phyloP scores from a whole-genome alignment of 345 rosid species.

The Moricandia arvensis region DNA sequence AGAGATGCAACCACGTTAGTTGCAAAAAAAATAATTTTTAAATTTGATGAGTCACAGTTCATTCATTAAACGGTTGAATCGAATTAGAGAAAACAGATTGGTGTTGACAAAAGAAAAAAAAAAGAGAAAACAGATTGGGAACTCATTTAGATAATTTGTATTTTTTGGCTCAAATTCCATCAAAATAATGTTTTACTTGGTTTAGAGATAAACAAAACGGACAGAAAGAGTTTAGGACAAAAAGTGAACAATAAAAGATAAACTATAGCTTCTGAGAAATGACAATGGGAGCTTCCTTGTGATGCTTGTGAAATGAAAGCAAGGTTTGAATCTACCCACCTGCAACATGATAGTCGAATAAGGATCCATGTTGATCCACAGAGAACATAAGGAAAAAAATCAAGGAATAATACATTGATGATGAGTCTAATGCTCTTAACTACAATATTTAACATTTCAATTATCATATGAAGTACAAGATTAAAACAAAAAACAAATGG shows the following conservation, averaged over 20 bases:
- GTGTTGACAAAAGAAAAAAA: too few relatives aligned
- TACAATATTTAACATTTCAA: too few relatives aligned
- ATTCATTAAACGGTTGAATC: too few relatives aligned
- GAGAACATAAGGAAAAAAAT: neutral
- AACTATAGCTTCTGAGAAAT: slow-evolving; percentile 11
- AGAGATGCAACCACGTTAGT: too few relatives aligned
- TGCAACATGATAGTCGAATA: neutral
- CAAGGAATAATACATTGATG: neutral
- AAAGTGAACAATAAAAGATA: slow-evolving; percentile 19
- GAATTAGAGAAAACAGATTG: neutral
- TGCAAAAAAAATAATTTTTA: too few relatives aligned
- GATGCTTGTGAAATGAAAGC: slow-evolving; percentile 6
- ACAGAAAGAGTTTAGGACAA: slow-evolving; percentile 9
- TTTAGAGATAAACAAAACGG: slow-evolving; percentile 13
- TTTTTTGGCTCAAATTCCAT: neutral
- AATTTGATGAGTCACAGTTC: too few relatives aligned
- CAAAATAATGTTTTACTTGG: neutral
- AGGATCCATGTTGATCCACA: neutral
- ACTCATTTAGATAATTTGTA: neutral
- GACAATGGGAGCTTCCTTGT: slow-evolving; percentile 9
- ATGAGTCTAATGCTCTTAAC: too few relatives aligned
- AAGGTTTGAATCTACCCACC: neutral
- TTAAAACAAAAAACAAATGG: neutral
- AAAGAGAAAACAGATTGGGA: neutral
- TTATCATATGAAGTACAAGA: too few relatives aligned